Percentiles rank a stretch among this genome's conserved stretches.
Conservation (phyloP, 257 asterid species). For the Plantago elongata region DNA sequence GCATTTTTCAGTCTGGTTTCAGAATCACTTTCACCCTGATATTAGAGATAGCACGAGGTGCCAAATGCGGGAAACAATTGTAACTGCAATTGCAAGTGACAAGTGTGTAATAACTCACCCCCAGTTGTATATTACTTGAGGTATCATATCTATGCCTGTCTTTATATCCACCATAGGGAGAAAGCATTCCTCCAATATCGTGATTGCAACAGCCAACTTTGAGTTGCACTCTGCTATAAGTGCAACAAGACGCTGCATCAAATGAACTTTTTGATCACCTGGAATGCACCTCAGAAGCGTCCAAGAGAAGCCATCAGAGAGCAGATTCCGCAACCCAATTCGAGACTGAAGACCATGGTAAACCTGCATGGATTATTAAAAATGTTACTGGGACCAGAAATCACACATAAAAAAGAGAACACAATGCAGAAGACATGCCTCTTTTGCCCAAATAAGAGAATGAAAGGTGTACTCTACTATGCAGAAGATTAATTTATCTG, state of each 20-base stretch:
- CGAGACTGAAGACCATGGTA: slow-evolving; percentile 67
- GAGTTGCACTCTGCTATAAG: slow-evolving; percentile 93
- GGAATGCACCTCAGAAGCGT: slow-evolving; percentile 78
- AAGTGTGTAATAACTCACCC: slow-evolving; percentile 49
- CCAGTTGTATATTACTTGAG: slow-evolving; percentile 94
- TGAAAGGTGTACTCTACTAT: too few relatives aligned
- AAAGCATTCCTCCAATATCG: slow-evolving; percentile 96
- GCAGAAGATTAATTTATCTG: too few relatives aligned
- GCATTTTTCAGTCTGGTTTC: not conserved
- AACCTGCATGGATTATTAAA: slow-evolving; percentile 43
- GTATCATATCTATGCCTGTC: slow-evolving; percentile 95
- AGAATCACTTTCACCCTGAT: not conserved
- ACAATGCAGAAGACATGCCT: not conserved
- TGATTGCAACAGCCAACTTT: slow-evolving; percentile 91
- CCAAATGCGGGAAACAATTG: not conserved
- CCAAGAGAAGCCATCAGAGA: slow-evolving; percentile 73
- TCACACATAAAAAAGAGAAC: not conserved
- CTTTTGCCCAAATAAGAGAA: too few relatives aligned
- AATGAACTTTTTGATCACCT: slow-evolving; percentile 67
- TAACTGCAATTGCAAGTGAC: slow-evolving; percentile 4
- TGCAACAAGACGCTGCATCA: slow-evolving; percentile 53
- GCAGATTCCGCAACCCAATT: slow-evolving; percentile 56
- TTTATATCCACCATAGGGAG: slow-evolving; percentile 93
- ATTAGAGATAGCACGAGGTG: not conserved
- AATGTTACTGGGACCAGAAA: not conserved